Percentiles rank a stretch among this genome's conserved stretches.
phyloP scores from a whole-genome alignment of 2,329 filamentous ascomycete genomes.

The Didymella pomorum region DNA sequence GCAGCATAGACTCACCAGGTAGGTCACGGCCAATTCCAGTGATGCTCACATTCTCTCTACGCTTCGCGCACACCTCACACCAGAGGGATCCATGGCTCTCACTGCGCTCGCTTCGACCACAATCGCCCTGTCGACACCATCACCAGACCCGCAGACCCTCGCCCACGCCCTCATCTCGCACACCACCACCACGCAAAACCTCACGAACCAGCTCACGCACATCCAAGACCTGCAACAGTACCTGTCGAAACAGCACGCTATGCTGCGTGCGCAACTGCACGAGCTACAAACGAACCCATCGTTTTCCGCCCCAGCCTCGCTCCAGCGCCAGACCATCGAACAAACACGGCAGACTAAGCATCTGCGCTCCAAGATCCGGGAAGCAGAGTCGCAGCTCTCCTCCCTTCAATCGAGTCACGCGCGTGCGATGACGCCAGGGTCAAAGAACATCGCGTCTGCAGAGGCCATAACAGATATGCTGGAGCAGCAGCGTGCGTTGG shows the following conservation, averaged over 20 bases:
- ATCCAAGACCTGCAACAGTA: slow-evolving; percentile 46
- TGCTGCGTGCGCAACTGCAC: slow-evolving; percentile 42
- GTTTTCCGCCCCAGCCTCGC: slow-evolving; percentile 59
- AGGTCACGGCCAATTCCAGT: slow-evolving; percentile 32
- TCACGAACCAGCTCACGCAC: slow-evolving; percentile 44
- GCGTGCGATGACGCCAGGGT: slow-evolving; percentile 31
- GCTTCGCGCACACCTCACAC: slow-evolving; percentile 37
- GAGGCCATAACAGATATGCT: slow-evolving; percentile 66
- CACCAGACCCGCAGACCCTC: slow-evolving; percentile 36
- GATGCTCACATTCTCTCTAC: slow-evolving; percentile 37
- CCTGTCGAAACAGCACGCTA: slow-evolving; percentile 42
- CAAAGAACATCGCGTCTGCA: slow-evolving; percentile 50
- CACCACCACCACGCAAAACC: slow-evolving; percentile 41
- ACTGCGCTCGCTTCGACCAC: slow-evolving; percentile 49
- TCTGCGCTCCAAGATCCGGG: slow-evolving; percentile 71
- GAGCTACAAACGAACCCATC: slow-evolving; percentile 43
- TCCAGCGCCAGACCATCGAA: slow-evolving; percentile 76
- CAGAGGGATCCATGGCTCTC: slow-evolving; percentile 44
- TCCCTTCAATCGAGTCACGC: slow-evolving; percentile 47
- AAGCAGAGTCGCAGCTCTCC: slow-evolving; percentile 60
- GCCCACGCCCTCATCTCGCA: slow-evolving; percentile 48
- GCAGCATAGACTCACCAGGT: slow-evolving; percentile 23
- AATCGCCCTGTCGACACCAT: slow-evolving; percentile 47
- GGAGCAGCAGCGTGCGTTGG: slow-evolving; percentile 68
- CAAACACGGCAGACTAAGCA: slow-evolving; percentile 74